A percentile compares a stretch with the other conserved stretches of the same genome.
These are phyloP conservation scores for Trifolium repens DNA, from an alignment of 306 rosid species.

Conservation along the genomic window DNA sequence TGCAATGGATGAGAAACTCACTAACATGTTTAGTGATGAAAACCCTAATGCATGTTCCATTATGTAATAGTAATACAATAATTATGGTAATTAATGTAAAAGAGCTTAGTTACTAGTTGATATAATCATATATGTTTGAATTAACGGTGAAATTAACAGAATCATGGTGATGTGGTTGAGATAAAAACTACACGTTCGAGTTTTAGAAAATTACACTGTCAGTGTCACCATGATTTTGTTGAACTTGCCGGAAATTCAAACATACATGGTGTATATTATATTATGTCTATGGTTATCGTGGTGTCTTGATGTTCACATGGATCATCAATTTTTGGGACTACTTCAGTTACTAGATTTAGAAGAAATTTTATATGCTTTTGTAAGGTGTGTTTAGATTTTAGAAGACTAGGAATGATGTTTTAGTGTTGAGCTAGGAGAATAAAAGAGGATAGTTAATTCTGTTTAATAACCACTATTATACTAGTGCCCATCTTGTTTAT, in stretches of 20 bases:
- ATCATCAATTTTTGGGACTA: too few relatives aligned
- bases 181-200: too few relatives aligned
- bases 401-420: not conserved
- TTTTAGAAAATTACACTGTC: not conserved
- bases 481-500: not conserved
- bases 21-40: constrained; percentile 74
- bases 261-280: not conserved
- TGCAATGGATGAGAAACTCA: constrained; percentile 64
- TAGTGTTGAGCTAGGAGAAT: not conserved
- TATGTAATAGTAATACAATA: constrained; percentile 49
- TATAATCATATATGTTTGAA: not conserved
- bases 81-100: not conserved
- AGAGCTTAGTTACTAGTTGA: not conserved
- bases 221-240: not conserved
- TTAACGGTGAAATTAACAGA: not conserved
- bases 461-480: not conserved
- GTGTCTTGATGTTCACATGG: too few relatives aligned
- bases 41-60: constrained; percentile 82
- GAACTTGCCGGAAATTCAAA: not conserved
- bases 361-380: not conserved
- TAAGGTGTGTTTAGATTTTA: not conserved
- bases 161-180: not conserved
- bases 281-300: too few relatives aligned
- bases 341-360: not conserved
- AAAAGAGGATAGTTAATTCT: not conserved